Base-by-base conservation (phyloP, 768 basidiomycete species). In the Auricularia heimuer region DNA sequence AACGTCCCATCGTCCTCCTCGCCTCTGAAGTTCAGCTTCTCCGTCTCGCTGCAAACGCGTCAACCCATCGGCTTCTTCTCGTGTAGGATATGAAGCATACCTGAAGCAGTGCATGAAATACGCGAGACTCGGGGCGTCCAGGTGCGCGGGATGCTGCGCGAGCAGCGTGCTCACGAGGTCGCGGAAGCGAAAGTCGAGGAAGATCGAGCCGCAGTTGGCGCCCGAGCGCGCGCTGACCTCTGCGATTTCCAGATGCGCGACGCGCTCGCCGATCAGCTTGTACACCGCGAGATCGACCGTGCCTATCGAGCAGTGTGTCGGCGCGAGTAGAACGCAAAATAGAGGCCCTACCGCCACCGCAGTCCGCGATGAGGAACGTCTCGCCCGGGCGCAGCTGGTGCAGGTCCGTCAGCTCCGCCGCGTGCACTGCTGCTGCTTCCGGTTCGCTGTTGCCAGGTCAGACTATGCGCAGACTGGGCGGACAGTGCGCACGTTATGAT, bases 361-460 rank as follows among this genome's bases (percentile, higher is more conserved):
- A 92, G 74, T 95, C 93, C 71, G 89, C 92, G n/a, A 95, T 89
- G 74, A 94, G 86, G 72, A 94, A 94, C 68, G 86, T 91, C 71
- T 94, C 91, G 24, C 86, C 88, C 0, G 90, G 83, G 62, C 83
- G 85, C 63, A 94, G 77, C 68, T 87, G 86, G 74, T 93, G 90
- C 2, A 94, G 77, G 66, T 89, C 85, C 36, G 89, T 90, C 62
- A 94, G 78, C 66, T 88, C 85, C 2, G 89, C 90, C 66, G 91
- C 93, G 66, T 95, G 92, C 8, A 94, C 89, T 7, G 93, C 93
- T n/a, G 92, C 92, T 1, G 93, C 92, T 74, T 94, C 92, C 35
- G 85, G 83, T 67, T 85, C 85, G 24, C 83, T 85, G 68, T 42
- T 14, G 12, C 39, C 1, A 42, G 4, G 1, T 66, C n/a, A 11